phyloP scores from a whole-genome alignment of 495 filamentous ascomycete species.

The Entonaema liquescens region DNA sequence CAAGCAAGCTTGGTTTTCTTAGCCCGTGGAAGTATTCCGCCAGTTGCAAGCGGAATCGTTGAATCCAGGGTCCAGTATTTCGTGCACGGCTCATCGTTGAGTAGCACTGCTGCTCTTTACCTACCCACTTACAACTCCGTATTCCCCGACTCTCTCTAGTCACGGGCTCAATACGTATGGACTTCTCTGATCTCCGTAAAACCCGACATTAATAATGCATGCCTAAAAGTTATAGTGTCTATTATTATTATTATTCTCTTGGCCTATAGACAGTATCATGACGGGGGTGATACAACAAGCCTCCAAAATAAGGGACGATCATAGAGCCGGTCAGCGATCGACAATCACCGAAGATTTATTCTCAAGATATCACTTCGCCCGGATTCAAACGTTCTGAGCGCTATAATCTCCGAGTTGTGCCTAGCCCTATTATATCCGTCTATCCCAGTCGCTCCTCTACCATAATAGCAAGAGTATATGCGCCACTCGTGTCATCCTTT shows the following conservation, averaged over 20 bases:
- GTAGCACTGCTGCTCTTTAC: not conserved
- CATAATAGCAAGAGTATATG: constrained; percentile 16
- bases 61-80: constrained; percentile 25
- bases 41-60: constrained; percentile 11
- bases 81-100: constrained; percentile 30
- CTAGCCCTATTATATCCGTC: constrained; percentile 15
- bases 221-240: too few relatives aligned
- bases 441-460: constrained; percentile 7
- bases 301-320: constrained; percentile 8
- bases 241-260: too few relatives aligned
- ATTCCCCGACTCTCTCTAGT: not conserved
- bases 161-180: not conserved
- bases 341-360: constrained; percentile 10
- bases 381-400: not conserved
- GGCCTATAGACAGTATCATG: constrained; percentile 13
- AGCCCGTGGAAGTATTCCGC: constrained; percentile 13
- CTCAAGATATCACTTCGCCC: not conserved
- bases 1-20: not conserved
- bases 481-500: constrained; percentile 11
- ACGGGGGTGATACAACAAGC: constrained; percentile 1
- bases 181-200: not conserved
- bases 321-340: constrained; percentile 17
- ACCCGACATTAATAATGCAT: not conserved
- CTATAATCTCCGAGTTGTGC: not conserved
- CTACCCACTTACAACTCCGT: constrained; percentile 2